Base-by-base conservation (phyloP, 1,139 yeast genomes). In the Taiozyma sp. region DNA sequence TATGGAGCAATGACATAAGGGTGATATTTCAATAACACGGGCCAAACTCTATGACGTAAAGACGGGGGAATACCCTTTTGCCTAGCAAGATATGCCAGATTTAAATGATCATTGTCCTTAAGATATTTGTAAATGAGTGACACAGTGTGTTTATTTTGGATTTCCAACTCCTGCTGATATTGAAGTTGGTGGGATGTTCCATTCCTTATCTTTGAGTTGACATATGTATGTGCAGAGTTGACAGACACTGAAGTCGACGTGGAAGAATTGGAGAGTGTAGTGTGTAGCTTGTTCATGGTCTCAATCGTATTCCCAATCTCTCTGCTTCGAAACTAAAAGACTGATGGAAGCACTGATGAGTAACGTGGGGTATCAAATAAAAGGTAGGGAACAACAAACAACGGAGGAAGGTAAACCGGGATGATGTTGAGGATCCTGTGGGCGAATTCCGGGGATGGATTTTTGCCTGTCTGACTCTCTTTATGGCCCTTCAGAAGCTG, bases 61-160 rank as follows among this genome's bases (percentile, higher is more conserved):
- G 83, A 79, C 1, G 96, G 96, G 1, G 97, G 97, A 28, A 91
- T 74, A 2, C 98, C 97, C 55, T 83, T 76, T 60, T 87, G 92
- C 56, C 97, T 75, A 3, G 96, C 92, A 16, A 92, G 71, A 56
- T 84, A 73, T 0, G 97, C 96, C 48, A 92, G 70, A 1, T 71
- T 64, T 45, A 69, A 63, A 48, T 71, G 74, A 49, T 72, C 71
- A 50, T 69, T 70, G 6, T 62, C 60, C 30, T 57, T 59, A 13
- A 72, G 44, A 48, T 53, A 58, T 43, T 54, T 53, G 48, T 47
- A 36, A 61, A 61, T 10, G 54, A 45, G 10, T 22, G 22, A 23
- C 39, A 12, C 38, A 27, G 13, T 42, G 43, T 43, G 29, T 45
- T 10, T 38, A 44, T 22, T 42, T n/a, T 42, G 40, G 43, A 16